phyloP scores from a whole-genome alignment of 2,329 filamentous ascomycete species.

The Fusarium sp. region DNA sequence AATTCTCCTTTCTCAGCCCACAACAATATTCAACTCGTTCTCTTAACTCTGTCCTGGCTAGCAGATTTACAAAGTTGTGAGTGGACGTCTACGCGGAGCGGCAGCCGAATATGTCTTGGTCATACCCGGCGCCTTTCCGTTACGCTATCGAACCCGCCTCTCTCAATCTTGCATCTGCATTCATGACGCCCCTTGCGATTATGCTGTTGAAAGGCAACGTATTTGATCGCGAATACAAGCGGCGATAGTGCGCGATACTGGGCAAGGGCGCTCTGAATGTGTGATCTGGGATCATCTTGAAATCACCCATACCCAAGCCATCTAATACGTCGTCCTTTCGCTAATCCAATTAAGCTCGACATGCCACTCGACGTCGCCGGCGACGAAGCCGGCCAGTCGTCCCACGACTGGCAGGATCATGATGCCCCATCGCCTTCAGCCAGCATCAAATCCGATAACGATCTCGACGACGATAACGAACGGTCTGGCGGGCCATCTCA shows the following conservation, averaged over 20 bases:
- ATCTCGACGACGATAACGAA: conserved; percentile 51
- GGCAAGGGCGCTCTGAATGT: conserved; percentile 22
- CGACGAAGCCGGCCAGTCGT: conserved; percentile 53
- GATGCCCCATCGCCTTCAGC: conserved; percentile 53
- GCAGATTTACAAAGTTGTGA: conserved; percentile 35
- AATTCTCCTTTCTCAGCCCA: conserved; percentile 3
- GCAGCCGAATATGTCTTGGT: conserved; percentile 9
- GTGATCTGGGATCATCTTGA: conserved; percentile 12
- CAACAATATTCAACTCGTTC: conserved; percentile 15
- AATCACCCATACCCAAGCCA: conserved; percentile 12
- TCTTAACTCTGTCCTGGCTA: conserved; percentile 22
- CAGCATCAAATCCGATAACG: conserved; percentile 55
- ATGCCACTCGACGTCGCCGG: conserved; percentile 55
- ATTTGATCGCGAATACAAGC: conserved; percentile 12
- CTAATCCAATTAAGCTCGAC: conserved; percentile 41
- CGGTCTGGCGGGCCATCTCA: conserved; percentile 52
- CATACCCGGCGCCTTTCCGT: conserved; percentile 9
- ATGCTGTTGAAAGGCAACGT: background rate
- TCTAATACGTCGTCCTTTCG: conserved; percentile 17
- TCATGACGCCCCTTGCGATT: background rate
- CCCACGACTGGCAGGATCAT: conserved; percentile 50
- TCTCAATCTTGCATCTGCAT: conserved; percentile 3
- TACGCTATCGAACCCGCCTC: conserved; percentile 8
- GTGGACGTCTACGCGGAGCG: conserved; percentile 18
- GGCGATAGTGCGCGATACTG: conserved; percentile 10